Conservation (phyloP, 1,284 basidiomycete genomes). For the Mycena citricolor region DNA sequence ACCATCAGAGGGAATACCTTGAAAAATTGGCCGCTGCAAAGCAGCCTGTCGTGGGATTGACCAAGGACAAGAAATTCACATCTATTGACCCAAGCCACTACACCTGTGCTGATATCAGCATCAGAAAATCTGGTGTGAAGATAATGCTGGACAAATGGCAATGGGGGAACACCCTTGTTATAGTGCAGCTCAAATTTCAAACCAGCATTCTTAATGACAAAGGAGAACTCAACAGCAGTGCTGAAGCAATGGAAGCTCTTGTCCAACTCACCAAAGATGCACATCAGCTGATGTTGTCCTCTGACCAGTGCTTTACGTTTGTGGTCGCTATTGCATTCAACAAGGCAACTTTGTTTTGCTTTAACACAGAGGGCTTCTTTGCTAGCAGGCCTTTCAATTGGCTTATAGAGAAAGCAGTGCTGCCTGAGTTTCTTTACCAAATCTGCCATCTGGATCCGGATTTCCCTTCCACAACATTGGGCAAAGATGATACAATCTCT, state of each 20-base stretch:
- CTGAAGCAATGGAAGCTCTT: not conserved
- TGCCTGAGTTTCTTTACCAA: not conserved
- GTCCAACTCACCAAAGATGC: slow-evolving; percentile 11
- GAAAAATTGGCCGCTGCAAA: no score
- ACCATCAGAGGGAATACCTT: no score
- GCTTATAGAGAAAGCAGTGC: not conserved
- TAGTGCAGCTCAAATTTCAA: slow-evolving; percentile 7
- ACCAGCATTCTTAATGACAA: slow-evolving; percentile 3
- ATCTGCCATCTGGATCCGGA: not conserved
- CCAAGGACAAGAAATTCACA: no score
- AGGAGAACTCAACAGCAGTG: not conserved
- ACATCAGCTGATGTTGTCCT: slow-evolving; percentile 8
- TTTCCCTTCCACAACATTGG: not conserved
- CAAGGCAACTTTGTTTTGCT: not conserved
- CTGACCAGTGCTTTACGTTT: slow-evolving; percentile 1
- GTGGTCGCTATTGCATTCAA: slow-evolving; percentile 6
- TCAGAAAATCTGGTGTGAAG: no score
- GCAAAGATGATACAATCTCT: not conserved
- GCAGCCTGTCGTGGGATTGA: no score
- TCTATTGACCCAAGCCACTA: no score
- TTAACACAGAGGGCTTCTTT: not conserved
- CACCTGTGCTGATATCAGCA: no score
- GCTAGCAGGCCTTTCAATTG: not conserved
- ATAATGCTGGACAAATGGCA: no score
- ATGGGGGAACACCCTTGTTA: no score